Conservation (phyloP, 1,284 basidiomycete species). For the Sporisorium exsertum region DNA sequence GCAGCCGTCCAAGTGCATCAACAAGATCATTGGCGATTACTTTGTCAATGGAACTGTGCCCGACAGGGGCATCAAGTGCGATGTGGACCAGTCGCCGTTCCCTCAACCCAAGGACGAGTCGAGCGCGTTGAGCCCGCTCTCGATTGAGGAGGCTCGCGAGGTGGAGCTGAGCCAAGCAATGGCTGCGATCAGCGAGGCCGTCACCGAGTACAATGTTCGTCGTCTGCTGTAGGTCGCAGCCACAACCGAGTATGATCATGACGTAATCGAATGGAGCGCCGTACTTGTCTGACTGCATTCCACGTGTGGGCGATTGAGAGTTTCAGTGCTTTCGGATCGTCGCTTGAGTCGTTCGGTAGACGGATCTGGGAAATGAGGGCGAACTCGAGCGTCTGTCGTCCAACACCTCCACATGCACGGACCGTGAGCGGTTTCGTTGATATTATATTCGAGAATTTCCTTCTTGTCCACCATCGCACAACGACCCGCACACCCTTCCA, state of each 20-base stretch:
- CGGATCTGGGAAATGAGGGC: too few relatives aligned
- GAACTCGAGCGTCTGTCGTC: too few relatives aligned
- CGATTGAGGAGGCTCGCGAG: slow-evolving; percentile 21
- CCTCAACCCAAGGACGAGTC: slow-evolving; percentile 33
- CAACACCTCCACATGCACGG: slow-evolving; percentile 30
- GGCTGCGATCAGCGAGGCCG: slow-evolving; percentile 32
- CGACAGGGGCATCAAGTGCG: slow-evolving; percentile 41
- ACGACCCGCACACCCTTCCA: neutral
- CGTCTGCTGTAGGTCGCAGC: slow-evolving; percentile 21
- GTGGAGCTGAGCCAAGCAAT: slow-evolving; percentile 27
- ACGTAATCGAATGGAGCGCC: neutral
- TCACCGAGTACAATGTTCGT: slow-evolving; percentile 28
- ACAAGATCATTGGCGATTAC: slow-evolving; percentile 50
- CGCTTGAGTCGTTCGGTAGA: too few relatives aligned
- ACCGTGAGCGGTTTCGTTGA: neutral
- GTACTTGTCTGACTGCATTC: too few relatives aligned
- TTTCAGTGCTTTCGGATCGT: too few relatives aligned
- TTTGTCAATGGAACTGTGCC: slow-evolving; percentile 54
- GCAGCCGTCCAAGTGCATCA: slow-evolving; percentile 48
- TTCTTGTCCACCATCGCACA: neutral
- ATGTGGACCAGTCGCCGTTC: slow-evolving; percentile 37
- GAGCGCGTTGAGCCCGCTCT: slow-evolving; percentile 8
- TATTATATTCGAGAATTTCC: neutral
- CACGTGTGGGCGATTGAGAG: neutral
- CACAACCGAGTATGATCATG: neutral